A percentile compares a stretch with the other conserved stretches of the same genome.
Conservation (phyloP, 2,329 filamentous ascomycete species). For the Cordyceps farinosa region DNA sequence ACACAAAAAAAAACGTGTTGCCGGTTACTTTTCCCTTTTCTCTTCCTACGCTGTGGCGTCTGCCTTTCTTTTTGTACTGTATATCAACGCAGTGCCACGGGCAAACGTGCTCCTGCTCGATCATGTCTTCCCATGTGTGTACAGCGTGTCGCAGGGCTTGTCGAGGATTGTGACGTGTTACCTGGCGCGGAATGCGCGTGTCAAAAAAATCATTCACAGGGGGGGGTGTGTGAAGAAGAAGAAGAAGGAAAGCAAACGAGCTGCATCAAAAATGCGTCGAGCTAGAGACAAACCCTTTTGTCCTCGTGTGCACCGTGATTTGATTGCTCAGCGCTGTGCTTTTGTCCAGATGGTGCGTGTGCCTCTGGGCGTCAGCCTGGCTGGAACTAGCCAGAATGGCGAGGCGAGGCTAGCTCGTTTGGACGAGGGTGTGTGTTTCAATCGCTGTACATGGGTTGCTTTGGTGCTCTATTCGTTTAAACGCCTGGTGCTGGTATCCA, state of each 20-base stretch:
- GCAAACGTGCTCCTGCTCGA: too few relatives aligned
- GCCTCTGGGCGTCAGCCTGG: too few relatives aligned
- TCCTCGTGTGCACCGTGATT: neutral
- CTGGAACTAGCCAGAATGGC: too few relatives aligned
- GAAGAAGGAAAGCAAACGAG: neutral
- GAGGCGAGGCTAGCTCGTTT: too few relatives aligned
- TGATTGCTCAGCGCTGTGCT: neutral
- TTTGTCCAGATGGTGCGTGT: too few relatives aligned
- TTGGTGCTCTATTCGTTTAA: too few relatives aligned
- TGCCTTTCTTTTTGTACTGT: too few relatives aligned
- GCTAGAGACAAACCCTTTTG: neutral
- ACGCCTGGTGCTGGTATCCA: too few relatives aligned
- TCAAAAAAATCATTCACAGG: constrained; percentile 2
- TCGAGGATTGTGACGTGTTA: constrained; percentile 13
- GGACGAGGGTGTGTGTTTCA: too few relatives aligned
- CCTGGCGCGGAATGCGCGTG: constrained; percentile 5
- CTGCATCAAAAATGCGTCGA: neutral
- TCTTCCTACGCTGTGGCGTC: neutral
- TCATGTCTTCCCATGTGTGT: too few relatives aligned
- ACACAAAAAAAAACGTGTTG: neutral
- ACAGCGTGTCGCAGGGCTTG: neutral
- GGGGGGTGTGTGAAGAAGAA: neutral
- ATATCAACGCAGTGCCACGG: too few relatives aligned
- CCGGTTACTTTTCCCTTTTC: neutral
- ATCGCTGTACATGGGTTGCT: too few relatives aligned